phyloP scores from a whole-genome alignment of 331 rosid species.

The Dryas integrifolia region DNA sequence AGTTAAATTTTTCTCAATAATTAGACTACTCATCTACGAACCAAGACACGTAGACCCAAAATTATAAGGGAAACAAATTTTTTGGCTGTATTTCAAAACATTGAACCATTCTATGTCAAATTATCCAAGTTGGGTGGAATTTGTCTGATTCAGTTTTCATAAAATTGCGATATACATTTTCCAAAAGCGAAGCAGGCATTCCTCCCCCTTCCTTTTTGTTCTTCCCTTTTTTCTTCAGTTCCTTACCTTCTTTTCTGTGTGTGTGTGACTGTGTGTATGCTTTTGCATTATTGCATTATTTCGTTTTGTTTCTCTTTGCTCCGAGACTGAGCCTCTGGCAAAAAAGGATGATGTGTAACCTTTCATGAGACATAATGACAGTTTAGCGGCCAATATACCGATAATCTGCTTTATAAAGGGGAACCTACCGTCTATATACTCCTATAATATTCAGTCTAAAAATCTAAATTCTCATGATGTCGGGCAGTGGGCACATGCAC shows the following conservation, averaged over 20 bases:
- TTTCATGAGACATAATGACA: slow-evolving; percentile 48
- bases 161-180: too few species aligned
- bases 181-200: background rate
- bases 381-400: slow-evolving; percentile 40
- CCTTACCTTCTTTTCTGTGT: background rate
- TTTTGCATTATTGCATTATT: background rate
- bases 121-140: too few species aligned
- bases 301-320: background rate
- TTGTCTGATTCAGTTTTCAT: too few species aligned
- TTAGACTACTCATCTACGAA: too few species aligned
- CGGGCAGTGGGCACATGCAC: slow-evolving; percentile 54
- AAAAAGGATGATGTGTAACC: slow-evolving; percentile 30
- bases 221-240: too few species aligned
- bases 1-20: too few species aligned
- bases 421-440: slow-evolving; percentile 34
- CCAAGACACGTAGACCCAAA: too few species aligned
- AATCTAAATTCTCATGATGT: slow-evolving; percentile 42
- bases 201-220: background rate
- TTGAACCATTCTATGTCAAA: too few species aligned
- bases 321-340: background rate
- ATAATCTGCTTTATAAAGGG: slow-evolving; percentile 45
- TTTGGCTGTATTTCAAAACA: too few species aligned
- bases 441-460: slow-evolving; percentile 20
- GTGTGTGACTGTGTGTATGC: background rate
- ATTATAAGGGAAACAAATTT: too few species aligned